Conservation (phyloP, 306 rosid genomes). For the Trifolium pratense region DNA sequence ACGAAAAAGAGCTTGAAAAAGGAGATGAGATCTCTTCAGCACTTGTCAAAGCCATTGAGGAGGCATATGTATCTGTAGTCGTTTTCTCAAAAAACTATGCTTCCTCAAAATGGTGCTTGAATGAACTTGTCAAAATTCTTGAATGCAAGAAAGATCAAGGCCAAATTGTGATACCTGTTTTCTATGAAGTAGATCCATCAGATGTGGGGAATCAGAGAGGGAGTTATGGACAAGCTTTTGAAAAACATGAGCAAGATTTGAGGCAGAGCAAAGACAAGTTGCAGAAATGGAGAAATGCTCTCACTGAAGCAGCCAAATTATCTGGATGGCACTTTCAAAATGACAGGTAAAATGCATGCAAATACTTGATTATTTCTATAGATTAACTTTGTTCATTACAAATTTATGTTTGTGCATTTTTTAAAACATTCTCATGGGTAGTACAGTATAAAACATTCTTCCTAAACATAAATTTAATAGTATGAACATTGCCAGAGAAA, state of each 20-base stretch:
- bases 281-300: slow-evolving; percentile 29
- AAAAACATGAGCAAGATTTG: background rate
- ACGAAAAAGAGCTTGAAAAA: background rate
- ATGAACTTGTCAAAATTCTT: slow-evolving; percentile 20
- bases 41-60: slow-evolving; percentile 7
- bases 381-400: no score
- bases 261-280: background rate
- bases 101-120: slow-evolving; percentile 35
- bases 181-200: slow-evolving; percentile 31
- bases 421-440: no score
- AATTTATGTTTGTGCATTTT: no score
- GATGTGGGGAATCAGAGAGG: slow-evolving; percentile 27
- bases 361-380: no score
- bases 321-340: slow-evolving; percentile 4
- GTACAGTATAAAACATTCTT: no score
- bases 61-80: slow-evolving; percentile 12
- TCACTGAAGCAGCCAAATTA: slow-evolving; percentile 9
- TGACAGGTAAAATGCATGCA: background rate
- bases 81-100: slow-evolving; percentile 18
- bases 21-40: slow-evolving; percentile 18
- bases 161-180: slow-evolving; percentile 31
- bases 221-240: background rate
- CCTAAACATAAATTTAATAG: no score
- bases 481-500: no score
- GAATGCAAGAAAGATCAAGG: background rate